Conservation (phyloP, 1,139 yeast species). For the Wickerhamomyces sp. region DNA sequence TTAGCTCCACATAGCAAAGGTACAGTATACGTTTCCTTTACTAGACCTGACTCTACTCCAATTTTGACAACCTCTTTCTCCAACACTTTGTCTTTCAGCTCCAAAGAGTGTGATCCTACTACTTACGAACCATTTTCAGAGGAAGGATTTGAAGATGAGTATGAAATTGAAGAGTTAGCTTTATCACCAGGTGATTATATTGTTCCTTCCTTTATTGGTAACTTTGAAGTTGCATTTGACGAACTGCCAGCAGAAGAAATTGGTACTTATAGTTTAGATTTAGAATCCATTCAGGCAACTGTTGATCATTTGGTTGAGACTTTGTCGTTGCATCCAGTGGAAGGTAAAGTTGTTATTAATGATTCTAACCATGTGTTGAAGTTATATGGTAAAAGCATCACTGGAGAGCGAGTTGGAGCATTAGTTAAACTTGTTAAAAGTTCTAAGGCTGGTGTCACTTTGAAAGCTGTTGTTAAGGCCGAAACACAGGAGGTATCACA, state of each 20-base stretch:
- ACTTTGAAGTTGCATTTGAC: slow-evolving; percentile 73
- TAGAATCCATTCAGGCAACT: slow-evolving; percentile 44
- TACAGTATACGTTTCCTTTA: slow-evolving; percentile 73
- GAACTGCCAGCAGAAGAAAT: slow-evolving; percentile 58
- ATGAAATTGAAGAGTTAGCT: slow-evolving; percentile 79
- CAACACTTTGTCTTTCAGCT: slow-evolving; percentile 68
- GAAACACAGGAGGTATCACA: slow-evolving; percentile 49
- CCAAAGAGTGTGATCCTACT: slow-evolving; percentile 76
- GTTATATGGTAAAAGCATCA: slow-evolving; percentile 75
- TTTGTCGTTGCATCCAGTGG: slow-evolving; percentile 68
- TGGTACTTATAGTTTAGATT: slow-evolving; percentile 55
- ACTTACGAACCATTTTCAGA: slow-evolving; percentile 70
- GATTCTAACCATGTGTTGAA: slow-evolving; percentile 70
- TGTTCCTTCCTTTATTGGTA: slow-evolving; percentile 71
- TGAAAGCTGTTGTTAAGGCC: slow-evolving; percentile 70
- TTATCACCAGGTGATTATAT: slow-evolving; percentile 81
- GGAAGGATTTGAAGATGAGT: slow-evolving; percentile 92
- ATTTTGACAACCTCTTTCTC: slow-evolving; percentile 47
- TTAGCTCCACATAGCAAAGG: slow-evolving; percentile 71
- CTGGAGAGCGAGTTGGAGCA: slow-evolving; percentile 68
- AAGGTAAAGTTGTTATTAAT: slow-evolving; percentile 64
- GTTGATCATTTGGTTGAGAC: slow-evolving; percentile 38
- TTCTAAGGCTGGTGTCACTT: slow-evolving; percentile 68
- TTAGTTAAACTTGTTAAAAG: slow-evolving; percentile 68
- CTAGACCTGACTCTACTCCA: slow-evolving; percentile 45